Evolutionary conservation across 148 eudicot genomes (phyloP), one percentile per base, ranked within the genome.

Genomic region (Euryodendron excelsum): DNA sequence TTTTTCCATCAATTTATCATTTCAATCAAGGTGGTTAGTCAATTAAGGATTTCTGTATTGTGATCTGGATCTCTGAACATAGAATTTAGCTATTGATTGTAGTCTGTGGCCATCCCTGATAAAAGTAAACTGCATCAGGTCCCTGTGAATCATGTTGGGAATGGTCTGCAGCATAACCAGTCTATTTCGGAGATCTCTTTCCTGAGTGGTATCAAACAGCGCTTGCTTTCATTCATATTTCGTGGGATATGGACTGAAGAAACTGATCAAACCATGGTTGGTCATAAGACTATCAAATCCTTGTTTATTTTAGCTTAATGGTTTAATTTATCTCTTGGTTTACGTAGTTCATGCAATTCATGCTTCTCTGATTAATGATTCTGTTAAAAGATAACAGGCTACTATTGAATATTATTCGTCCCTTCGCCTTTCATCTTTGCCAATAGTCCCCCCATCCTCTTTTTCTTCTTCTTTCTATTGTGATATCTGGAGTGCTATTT

Each of bases 201-300:
- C 79, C 80, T 96, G 76, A 87, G 92, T 86, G 99, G 99, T 66
- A 87, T 96, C 58, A 93, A 96, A 80, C 99, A 96, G 78, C 84
- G 98, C 41, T 84, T 96, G 87, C 98, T 96, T 80, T 93, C 98
- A 30, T 96, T 93, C 81, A 93, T 96, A 86, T 90, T 87, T 80
- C 89, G 82, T 59, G 91, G 92, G 67, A 89, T 91, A 82, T 93
- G 94, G 94, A 88, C 88, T 84, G 98, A 96, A 86, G 99, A 96
- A 85, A 85, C 79, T 37, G 97, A 93, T 86, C 92, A 85, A 76
- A 80, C 90, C 66, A 80, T 87, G 89, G 99, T 96, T 77, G 73
- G 92, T 78, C 70, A 65, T 52, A 37, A 50, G 8, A n/a, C 65
- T 72, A n/a, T 36, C 58, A 74, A 34, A 59, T 70, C 59, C 44